phyloP scores from a whole-genome alignment of 169 alveolate species.

The Plasmodium cynomolgi region DNA sequence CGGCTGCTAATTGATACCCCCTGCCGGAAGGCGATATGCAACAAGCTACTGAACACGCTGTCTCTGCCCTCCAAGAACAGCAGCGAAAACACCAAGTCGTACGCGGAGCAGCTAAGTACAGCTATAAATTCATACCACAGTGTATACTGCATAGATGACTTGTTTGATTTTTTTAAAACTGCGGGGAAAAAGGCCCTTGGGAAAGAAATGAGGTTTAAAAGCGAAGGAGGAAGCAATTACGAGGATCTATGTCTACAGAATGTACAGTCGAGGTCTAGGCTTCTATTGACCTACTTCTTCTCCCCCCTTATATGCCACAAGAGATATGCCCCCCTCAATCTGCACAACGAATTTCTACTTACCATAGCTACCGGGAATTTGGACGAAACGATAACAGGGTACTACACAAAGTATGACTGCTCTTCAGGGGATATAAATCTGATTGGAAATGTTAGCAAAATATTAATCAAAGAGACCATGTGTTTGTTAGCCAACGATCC shows the following conservation, averaged over 20 bases:
- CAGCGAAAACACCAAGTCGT: slow-evolving; percentile 44
- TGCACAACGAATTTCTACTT: slow-evolving; percentile 32
- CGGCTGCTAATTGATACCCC: slow-evolving; percentile 24
- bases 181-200: slow-evolving; percentile 27
- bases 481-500: slow-evolving; percentile 60
- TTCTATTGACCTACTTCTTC: slow-evolving; percentile 84
- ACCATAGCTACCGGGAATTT: slow-evolving; percentile 82
- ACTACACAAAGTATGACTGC: slow-evolving; percentile 94
- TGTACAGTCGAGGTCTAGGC: slow-evolving; percentile 83
- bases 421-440: slow-evolving; percentile 92
- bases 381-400: slow-evolving; percentile 87
- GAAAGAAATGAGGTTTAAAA: slow-evolving; percentile 42
- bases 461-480: slow-evolving; percentile 65
- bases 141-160: slow-evolving; percentile 25
- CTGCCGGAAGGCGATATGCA: slow-evolving; percentile 42
- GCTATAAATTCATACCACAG: slow-evolving; percentile 50
- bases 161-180: slow-evolving; percentile 39
- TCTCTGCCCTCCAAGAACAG: slow-evolving; percentile 66
- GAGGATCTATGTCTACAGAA: slow-evolving; percentile 80
- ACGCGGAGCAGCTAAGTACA: slow-evolving; percentile 27
- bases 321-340: slow-evolving; percentile 10
- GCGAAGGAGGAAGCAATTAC: slow-evolving; percentile 58
- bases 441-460: slow-evolving; percentile 90
- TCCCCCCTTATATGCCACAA: slow-evolving; percentile 82
- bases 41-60: slow-evolving; percentile 48